Conservation (phyloP, 192 early-diverging fungal species). For the Backusella morwellensis region DNA sequence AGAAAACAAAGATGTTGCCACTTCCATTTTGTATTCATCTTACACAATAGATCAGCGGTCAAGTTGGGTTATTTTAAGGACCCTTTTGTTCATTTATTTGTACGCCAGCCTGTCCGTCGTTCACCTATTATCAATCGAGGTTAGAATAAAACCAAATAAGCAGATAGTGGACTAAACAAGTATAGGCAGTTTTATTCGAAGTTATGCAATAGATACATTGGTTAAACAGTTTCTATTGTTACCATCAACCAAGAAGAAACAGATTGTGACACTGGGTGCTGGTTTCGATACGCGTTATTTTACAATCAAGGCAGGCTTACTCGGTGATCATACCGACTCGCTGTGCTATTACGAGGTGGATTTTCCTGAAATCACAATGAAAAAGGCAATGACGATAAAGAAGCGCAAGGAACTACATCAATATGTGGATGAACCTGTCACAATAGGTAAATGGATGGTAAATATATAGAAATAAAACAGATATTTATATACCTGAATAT, state of each 20-base stretch:
- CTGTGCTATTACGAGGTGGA: slow-evolving; percentile 85
- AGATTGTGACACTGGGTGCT: slow-evolving; percentile 87
- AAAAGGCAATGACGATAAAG: slow-evolving; percentile 71
- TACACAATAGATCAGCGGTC: slow-evolving; percentile 68
- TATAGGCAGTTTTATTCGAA: slow-evolving; percentile 77
- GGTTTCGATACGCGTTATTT: slow-evolving; percentile 95
- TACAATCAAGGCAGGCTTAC: slow-evolving; percentile 48
- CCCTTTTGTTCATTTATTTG: slow-evolving; percentile 79
- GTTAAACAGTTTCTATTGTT: slow-evolving; percentile 61
- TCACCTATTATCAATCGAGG: slow-evolving; percentile 95
- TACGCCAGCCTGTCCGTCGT: slow-evolving; percentile 65
- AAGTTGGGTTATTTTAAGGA: slow-evolving; percentile 80
- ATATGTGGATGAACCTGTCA: slow-evolving; percentile 33
- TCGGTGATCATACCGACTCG: neutral
- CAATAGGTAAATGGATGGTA: slow-evolving; percentile 29
- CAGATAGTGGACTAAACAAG: slow-evolving; percentile 6
- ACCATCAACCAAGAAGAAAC: slow-evolving; percentile 43
- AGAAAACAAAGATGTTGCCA: neutral
- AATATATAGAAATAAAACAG: neutral
- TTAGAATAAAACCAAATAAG: slow-evolving; percentile 10
- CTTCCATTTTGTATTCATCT: neutral
- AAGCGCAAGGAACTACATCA: slow-evolving; percentile 37
- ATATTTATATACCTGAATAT: neutral
- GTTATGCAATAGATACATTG: slow-evolving; percentile 61
- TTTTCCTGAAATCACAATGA: slow-evolving; percentile 81